Evolutionary conservation across 2,329 filamentous ascomycete genomes (phyloP).

Genomic region (Alternaria tenuissima): DNA sequence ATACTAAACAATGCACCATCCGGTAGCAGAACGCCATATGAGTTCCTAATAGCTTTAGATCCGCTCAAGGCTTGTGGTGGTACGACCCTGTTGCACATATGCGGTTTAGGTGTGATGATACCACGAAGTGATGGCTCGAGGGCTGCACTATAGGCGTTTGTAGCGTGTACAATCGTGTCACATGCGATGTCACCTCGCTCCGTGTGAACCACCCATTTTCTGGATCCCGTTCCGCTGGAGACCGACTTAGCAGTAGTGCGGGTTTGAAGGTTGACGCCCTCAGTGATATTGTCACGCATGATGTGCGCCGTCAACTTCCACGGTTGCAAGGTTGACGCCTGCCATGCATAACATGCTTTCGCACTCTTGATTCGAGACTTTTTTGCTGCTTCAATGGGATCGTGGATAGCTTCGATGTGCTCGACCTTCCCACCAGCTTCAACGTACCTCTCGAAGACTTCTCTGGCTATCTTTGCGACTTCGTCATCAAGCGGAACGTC

Average conservation of each 20-base stretch:
- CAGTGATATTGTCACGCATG: constrained; percentile 32
- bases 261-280: constrained; percentile 10
- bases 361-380: constrained; percentile 30
- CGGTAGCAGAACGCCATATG: constrained; percentile 43
- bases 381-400: constrained; percentile 26
- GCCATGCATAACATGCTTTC: constrained; percentile 36
- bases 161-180: constrained; percentile 34
- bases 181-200: constrained; percentile 30
- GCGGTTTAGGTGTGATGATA: constrained; percentile 39
- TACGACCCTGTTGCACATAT: constrained; percentile 38
- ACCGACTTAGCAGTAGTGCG: constrained; percentile 1
- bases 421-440: constrained; percentile 32
- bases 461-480: constrained; percentile 29
- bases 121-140: constrained; percentile 31
- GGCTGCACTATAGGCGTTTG: constrained; percentile 38
- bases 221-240: neutral
- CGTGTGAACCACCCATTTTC: constrained; percentile 31
- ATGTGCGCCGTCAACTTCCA: constrained; percentile 40
- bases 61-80: constrained; percentile 31
- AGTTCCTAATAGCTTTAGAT: constrained; percentile 36
- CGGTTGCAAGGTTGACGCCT: constrained; percentile 37
- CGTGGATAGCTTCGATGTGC: constrained; percentile 11
- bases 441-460: constrained; percentile 30
- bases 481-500: constrained; percentile 37
- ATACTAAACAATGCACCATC: constrained; percentile 44